A percentile compares a stretch with the other conserved stretches of the same genome.
phyloP scores from a whole-genome alignment of 805 yeast genomes.

The Hanseniaspora valbyensis region DNA sequence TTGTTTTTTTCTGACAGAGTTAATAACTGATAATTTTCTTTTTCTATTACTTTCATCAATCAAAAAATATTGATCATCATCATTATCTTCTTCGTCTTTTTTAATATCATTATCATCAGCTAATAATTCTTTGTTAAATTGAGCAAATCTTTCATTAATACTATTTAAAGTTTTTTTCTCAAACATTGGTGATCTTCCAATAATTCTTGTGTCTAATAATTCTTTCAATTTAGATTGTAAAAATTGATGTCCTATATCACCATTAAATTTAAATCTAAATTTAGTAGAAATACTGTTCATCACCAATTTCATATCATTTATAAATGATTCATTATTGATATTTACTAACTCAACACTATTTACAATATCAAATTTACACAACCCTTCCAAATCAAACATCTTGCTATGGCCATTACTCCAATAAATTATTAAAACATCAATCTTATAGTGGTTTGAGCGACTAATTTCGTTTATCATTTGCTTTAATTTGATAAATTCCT shows the following conservation, averaged over 20 bases:
- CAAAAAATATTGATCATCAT: conserved; percentile 26
- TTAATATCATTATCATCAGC: conserved; percentile 22
- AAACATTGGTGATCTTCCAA: conserved; percentile 17
- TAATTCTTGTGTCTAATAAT: conserved; percentile 11
- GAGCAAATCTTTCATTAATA: conserved; percentile 5
- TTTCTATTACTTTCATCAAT: conserved; percentile 21
- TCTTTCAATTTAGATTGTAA: conserved; percentile 20
- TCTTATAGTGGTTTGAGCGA: conserved; percentile 20
- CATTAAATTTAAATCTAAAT: conserved; percentile 26
- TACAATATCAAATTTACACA: conserved; percentile 22
- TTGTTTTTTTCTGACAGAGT: conserved; percentile 24
- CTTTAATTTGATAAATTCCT: conserved; percentile 28
- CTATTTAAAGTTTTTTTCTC: background rate
- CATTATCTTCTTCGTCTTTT: conserved; percentile 26
- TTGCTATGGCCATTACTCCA: conserved; percentile 33
- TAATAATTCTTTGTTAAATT: conserved; percentile 7
- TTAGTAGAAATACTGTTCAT: conserved; percentile 23
- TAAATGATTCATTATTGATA: conserved; percentile 26
- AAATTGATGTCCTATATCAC: conserved; percentile 23
- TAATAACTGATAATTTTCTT: conserved; percentile 26
- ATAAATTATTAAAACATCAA: conserved; percentile 28
- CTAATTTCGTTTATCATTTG: conserved; percentile 30
- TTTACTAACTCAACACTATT: conserved; percentile 25
- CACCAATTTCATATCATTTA: conserved; percentile 25
- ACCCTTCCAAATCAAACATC: conserved; percentile 18